Conservation (phyloP, 306 rosid species). For the Leucaena leucocephala region DNA sequence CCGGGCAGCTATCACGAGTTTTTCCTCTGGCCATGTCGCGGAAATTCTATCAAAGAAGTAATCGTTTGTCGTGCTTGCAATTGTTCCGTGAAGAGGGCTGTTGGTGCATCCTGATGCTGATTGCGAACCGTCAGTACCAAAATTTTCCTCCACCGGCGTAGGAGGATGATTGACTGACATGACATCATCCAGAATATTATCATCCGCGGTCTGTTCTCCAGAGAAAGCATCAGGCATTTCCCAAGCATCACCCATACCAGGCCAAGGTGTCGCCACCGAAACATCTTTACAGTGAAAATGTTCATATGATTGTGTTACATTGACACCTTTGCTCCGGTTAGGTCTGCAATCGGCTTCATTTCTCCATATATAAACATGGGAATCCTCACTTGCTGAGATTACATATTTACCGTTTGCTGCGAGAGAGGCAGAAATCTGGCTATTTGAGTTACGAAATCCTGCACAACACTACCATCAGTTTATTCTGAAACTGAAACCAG, state of each 20-base stretch:
- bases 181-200: constrained; percentile 55
- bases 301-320: constrained; percentile 65
- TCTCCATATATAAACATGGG: constrained; percentile 83
- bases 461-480: constrained; percentile 36
- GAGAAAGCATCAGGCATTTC: constrained; percentile 47
- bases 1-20: constrained; percentile 49
- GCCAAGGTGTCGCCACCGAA: constrained; percentile 81
- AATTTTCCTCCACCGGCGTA: constrained; percentile 72
- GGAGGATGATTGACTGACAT: constrained; percentile 79
- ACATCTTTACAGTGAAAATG: constrained; percentile 88
- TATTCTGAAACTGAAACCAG: no score
- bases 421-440: constrained; percentile 82
- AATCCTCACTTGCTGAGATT: constrained; percentile 87
- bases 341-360: constrained; percentile 81
- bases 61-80: constrained; percentile 67
- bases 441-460: constrained; percentile 80
- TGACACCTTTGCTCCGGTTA: constrained; percentile 62
- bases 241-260: constrained; percentile 62
- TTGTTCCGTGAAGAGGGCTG: constrained; percentile 79
- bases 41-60: constrained; percentile 82
- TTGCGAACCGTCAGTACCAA: constrained; percentile 50
- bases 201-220: constrained; percentile 47
- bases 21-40: constrained; percentile 86
- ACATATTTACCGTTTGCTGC: constrained; percentile 68
- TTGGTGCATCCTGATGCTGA: constrained; percentile 58